Conservation (phyloP, 2,329 filamentous ascomycete genomes). For the Botrytis tulipae region DNA sequence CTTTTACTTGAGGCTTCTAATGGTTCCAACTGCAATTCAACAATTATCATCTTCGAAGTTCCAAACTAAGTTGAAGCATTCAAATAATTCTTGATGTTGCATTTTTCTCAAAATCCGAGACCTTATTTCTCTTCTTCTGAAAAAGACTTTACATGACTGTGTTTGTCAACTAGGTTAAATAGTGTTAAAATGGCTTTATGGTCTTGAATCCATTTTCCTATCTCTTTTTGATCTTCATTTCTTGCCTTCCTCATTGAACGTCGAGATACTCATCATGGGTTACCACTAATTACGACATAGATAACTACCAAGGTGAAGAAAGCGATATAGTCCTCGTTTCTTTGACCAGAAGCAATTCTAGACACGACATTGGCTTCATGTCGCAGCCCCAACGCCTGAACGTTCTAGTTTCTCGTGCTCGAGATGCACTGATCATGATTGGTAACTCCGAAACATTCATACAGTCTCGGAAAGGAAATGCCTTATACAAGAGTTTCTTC, state of each 20-base stretch:
- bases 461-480: conserved; percentile 54
- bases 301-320: conserved; percentile 79
- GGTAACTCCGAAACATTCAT: conserved; percentile 69
- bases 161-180: neutral
- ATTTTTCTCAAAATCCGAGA: neutral
- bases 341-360: conserved; percentile 63
- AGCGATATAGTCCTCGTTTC: conserved; percentile 69
- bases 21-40: neutral
- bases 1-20: neutral
- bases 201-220: rapidly evolving
- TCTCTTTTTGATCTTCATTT: neutral
- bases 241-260: neutral
- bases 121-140: neutral
- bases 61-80: neutral
- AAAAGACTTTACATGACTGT: neutral
- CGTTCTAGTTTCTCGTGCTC: conserved; percentile 66
- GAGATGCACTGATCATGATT: conserved; percentile 64
- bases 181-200: neutral
- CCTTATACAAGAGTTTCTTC: conserved; percentile 59
- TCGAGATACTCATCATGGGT: neutral
- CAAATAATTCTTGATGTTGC: neutral
- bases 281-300: conserved; percentile 40
- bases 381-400: conserved; percentile 63
- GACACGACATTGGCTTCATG: conserved; percentile 70
- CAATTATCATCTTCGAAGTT: neutral